Evolutionary conservation across 805 yeast species (phyloP).

Genomic region (Kodamaea kaohsiungensis): DNA sequence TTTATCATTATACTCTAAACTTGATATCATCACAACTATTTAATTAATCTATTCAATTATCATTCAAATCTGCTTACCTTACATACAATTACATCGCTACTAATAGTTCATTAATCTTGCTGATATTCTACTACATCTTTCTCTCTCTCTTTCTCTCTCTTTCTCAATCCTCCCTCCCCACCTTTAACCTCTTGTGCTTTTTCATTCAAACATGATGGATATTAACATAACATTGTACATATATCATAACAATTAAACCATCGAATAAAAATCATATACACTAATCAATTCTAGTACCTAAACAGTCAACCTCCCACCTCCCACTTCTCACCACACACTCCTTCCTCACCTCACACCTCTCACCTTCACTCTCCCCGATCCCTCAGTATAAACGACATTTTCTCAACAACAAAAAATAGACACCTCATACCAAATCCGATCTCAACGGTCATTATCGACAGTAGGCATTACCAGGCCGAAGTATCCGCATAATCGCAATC

Average conservation of each 20-base stretch:
- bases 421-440: neutral
- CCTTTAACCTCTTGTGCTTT: neutral
- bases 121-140: no score
- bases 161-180: neutral
- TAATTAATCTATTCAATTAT: no score
- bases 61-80: no score
- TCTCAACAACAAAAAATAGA: conserved; percentile 6
- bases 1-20: no score
- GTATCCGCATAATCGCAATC: neutral
- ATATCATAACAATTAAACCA: neutral
- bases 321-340: neutral
- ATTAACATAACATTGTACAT: neutral
- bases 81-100: no score
- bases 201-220: neutral
- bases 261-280: no score
- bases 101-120: no score
- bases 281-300: neutral
- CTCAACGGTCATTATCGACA: neutral
- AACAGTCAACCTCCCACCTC: neutral
- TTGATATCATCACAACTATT: no score
- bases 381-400: neutral
- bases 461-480: neutral
- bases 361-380: neutral
- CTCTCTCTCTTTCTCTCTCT: neutral
- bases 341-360: neutral